Evolutionary conservation across 768 basidiomycete species (phyloP).

Genomic region (Lactarius evosmus): DNA sequence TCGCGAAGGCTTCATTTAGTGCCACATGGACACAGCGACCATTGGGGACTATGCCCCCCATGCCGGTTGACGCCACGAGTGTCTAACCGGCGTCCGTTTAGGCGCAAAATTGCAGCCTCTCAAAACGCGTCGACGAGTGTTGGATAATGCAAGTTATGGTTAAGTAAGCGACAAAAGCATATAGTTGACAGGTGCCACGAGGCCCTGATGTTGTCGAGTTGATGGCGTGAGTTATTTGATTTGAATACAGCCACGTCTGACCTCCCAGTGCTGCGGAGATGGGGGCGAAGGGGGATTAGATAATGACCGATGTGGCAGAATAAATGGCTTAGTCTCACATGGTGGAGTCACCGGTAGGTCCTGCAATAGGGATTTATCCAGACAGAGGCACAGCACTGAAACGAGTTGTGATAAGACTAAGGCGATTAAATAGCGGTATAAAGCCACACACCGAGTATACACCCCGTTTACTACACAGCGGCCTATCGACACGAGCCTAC

Average conservation of each 20-base stretch:
- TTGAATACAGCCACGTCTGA: constrained; percentile 16
- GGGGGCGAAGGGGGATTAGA: background rate
- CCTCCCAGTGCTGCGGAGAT: constrained; percentile 14
- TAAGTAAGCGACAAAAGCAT: background rate
- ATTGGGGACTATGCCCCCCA: background rate
- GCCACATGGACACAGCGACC: background rate
- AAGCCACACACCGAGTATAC: background rate
- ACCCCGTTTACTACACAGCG: background rate
- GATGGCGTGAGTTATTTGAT: constrained; percentile 23
- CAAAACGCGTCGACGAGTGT: background rate
- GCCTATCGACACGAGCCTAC: too few species aligned
- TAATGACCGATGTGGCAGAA: background rate
- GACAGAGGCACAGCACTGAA: background rate
- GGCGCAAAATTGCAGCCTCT: background rate
- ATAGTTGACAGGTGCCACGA: constrained; percentile 2
- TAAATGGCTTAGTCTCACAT: constrained; percentile 1
- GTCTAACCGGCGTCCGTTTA: background rate
- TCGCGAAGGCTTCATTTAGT: background rate
- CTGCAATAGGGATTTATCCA: background rate
- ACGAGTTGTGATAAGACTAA: background rate
- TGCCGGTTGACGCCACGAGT: background rate
- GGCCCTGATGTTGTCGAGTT: background rate
- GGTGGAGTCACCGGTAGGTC: constrained; percentile 19
- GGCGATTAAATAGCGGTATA: background rate
- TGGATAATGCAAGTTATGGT: background rate